phyloP scores from a whole-genome alignment of 1,139 yeast species.

The Yamadazyma diospyri region DNA sequence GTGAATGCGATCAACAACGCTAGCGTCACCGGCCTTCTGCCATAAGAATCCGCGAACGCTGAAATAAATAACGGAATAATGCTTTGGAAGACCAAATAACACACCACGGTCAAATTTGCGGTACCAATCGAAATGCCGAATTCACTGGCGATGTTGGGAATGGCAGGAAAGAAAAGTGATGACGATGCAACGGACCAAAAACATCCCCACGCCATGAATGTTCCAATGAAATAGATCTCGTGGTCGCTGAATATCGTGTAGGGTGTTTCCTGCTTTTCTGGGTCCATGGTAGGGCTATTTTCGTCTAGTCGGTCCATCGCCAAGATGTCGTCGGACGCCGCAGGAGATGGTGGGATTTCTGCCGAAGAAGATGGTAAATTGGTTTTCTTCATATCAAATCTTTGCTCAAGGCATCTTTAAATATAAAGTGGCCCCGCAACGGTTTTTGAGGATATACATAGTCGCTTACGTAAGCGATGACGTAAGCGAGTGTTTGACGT shows the following conservation, averaged over 20 bases:
- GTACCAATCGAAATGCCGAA: constrained; percentile 53
- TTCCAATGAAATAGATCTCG: constrained; percentile 21
- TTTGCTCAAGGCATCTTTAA: too few species aligned
- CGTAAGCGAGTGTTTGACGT: too few species aligned
- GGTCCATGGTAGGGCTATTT: neutral
- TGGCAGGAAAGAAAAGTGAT: constrained; percentile 73
- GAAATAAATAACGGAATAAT: constrained; percentile 63
- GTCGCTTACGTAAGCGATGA: too few species aligned
- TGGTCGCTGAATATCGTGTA: constrained; percentile 12
- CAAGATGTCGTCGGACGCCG: too few species aligned
- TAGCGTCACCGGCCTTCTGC: constrained; percentile 64
- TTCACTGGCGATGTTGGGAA: constrained; percentile 48
- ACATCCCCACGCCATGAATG: constrained; percentile 28
- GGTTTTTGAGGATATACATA: too few species aligned
- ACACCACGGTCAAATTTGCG: constrained; percentile 66
- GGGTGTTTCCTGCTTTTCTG: constrained; percentile 2
- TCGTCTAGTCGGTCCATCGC: too few species aligned
- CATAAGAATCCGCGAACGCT: constrained; percentile 62
- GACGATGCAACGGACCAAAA: constrained; percentile 64
- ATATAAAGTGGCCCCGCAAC: too few species aligned
- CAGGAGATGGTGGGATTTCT: too few species aligned
- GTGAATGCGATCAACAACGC: constrained; percentile 34
- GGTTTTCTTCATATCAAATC: too few species aligned
- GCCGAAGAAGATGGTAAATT: too few species aligned
- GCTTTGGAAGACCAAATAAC: constrained; percentile 70